Percentiles rank a stretch among this genome's conserved stretches.
Evolutionary conservation across 495 filamentous ascomycete genomes (phyloP).

Genomic region (Annulohypoxylon moriforme): DNA sequence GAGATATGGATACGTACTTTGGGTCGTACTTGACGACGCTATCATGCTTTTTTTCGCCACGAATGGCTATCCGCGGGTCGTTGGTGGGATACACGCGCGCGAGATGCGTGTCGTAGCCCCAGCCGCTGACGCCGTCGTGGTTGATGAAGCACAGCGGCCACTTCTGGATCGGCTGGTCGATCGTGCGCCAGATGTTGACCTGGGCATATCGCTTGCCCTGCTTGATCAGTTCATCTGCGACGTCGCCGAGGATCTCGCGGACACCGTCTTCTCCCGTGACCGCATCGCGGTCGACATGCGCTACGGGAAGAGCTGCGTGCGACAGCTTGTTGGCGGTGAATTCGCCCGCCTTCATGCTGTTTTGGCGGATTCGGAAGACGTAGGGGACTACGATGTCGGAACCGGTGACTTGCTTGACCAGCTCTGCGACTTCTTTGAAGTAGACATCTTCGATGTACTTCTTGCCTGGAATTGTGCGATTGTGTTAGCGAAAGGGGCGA

Average conservation of each 20-base stretch:
- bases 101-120: constrained; percentile 42
- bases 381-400: constrained; percentile 44
- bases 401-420: constrained; percentile 46
- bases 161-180: constrained; percentile 44
- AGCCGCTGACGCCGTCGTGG: constrained; percentile 38
- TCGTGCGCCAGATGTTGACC: constrained; percentile 58
- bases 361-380: constrained; percentile 47
- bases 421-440: constrained; percentile 45
- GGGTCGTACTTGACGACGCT: constrained; percentile 47
- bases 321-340: constrained; percentile 44
- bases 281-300: constrained; percentile 50
- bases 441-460: constrained; percentile 46
- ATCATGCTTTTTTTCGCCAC: constrained; percentile 45
- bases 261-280: constrained; percentile 65
- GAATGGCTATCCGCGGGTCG: constrained; percentile 44
- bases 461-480: constrained; percentile 31
- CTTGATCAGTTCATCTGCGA: constrained; percentile 77
- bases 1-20: constrained; percentile 27
- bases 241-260: constrained; percentile 74
- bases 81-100: constrained; percentile 44
- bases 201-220: constrained; percentile 74
- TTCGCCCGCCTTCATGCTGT: constrained; percentile 42
- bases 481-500: neutral
- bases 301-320: constrained; percentile 44
- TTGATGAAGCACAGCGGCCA: constrained; percentile 49